Percentiles rank a stretch among this genome's conserved stretches.
Evolutionary conservation across 495 filamentous ascomycete species (phyloP).

Genomic region (Beverwykella pulmonaria): DNA sequence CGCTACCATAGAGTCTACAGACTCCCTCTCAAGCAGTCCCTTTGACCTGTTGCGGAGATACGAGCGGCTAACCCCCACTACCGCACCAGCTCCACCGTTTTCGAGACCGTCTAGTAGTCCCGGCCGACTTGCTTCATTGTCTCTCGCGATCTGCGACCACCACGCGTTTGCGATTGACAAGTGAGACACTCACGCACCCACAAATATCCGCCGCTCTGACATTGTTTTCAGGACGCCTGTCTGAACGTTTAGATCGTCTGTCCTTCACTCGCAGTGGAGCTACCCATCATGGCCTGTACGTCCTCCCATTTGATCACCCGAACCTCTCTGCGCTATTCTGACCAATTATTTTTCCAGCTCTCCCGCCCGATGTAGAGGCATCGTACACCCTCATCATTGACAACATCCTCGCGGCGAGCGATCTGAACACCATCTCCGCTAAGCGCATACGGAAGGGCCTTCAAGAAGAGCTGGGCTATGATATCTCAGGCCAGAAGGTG

Average conservation of each 20-base stretch:
- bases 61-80: constrained; percentile 17
- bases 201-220: neutral
- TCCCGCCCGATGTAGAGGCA: constrained; percentile 40
- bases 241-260: neutral
- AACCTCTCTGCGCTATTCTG: constrained; percentile 4
- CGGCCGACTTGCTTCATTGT: constrained; percentile 10
- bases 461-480: constrained; percentile 72
- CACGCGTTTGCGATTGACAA: neutral
- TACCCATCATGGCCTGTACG: constrained; percentile 31
- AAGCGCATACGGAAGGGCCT: constrained; percentile 90
- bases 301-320: neutral
- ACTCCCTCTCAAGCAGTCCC: neutral
- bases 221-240: neutral
- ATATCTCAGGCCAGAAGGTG: constrained; percentile 87
- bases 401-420: constrained; percentile 76
- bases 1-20: neutral
- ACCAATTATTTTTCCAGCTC: constrained; percentile 8
- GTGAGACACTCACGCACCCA: neutral
- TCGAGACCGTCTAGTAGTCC: constrained; percentile 33
- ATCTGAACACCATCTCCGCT: constrained; percentile 87
- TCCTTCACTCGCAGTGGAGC: neutral
- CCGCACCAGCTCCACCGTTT: constrained; percentile 7
- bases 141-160: constrained; percentile 12
- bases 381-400: constrained; percentile 87
- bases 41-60: neutral